These are phyloP conservation scores for Aspergillus sp. DNA, from an alignment of 2,329 filamentous ascomycete species.

Conservation along the genomic window DNA sequence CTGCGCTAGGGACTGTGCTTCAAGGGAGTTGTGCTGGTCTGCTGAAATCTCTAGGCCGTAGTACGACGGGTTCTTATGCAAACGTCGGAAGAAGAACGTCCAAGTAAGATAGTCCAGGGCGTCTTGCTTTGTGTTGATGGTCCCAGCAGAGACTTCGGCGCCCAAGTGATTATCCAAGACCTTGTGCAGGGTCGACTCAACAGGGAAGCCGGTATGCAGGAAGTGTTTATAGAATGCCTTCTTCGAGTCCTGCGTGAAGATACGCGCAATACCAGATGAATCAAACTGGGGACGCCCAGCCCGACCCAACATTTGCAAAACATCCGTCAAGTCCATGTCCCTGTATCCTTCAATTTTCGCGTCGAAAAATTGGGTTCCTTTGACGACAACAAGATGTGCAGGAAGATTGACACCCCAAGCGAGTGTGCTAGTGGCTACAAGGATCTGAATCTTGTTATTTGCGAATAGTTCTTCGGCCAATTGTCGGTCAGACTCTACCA, in stretches of 20 bases:
- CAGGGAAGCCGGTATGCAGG: conserved; percentile 93
- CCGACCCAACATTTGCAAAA: conserved; percentile 95
- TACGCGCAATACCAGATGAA: conserved; percentile 89
- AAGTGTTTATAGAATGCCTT: conserved; percentile 99
- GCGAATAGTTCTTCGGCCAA: conserved; percentile 92
- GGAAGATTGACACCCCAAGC: conserved; percentile 98
- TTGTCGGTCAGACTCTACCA: conserved; percentile 90
- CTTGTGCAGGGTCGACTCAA: conserved; percentile 93
- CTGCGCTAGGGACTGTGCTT: conserved; percentile 83
- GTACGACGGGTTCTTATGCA: conserved; percentile 98
- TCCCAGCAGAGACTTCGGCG: conserved; percentile 90
- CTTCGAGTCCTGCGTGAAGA: conserved; percentile 96
- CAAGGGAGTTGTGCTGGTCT: conserved; percentile 85
- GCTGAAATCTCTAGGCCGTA: conserved; percentile 93
- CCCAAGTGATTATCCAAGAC: conserved; percentile 96
- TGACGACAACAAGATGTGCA: conserved; percentile 94
- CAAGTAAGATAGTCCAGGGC: conserved; percentile 96
- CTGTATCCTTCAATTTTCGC: conserved; percentile 97
- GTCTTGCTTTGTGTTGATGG: conserved; percentile 91
- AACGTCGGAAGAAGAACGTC: conserved; percentile 97
- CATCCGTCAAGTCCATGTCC: conserved; percentile 98
- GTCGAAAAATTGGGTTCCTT: conserved; percentile 97
- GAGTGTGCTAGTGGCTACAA: conserved; percentile 91
- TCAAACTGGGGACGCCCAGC: conserved; percentile 97
- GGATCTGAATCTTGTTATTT: conserved; percentile 96